A percentile compares a stretch with the other conserved stretches of the same genome.
Evolutionary conservation across 2,329 filamentous ascomycete species (phyloP).

Genomic region (Nemania sp.): DNA sequence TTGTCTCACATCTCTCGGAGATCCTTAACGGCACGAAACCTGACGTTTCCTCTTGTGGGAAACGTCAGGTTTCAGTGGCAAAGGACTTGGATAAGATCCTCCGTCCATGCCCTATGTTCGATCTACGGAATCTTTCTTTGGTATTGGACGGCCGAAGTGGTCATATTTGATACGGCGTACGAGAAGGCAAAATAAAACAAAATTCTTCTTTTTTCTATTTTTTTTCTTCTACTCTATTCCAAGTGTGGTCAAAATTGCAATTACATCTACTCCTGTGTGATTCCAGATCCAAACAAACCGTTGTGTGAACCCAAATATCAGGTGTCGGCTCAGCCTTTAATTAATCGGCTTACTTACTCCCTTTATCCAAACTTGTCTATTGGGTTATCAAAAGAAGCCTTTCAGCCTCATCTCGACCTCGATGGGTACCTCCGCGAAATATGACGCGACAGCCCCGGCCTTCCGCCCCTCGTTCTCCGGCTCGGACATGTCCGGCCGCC

Average conservation of each 20-base stretch:
- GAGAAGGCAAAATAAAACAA: neutral
- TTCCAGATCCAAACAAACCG: no score
- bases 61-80: neutral
- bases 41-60: neutral
- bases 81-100: neutral
- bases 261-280: neutral
- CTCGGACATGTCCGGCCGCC: constrained; percentile 1
- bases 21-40: neutral
- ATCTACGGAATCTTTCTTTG: neutral
- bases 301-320: neutral
- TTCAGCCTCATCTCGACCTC: constrained; percentile 29
- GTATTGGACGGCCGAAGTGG: neutral
- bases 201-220: neutral
- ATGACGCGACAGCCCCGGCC: constrained; percentile 21
- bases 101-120: neutral
- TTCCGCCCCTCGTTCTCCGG: constrained; percentile 25
- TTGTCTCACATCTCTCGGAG: neutral
- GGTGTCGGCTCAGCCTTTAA: no score
- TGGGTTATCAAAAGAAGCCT: constrained; percentile 29
- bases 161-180: neutral
- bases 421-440: constrained; percentile 22
- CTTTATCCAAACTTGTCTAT: neutral
- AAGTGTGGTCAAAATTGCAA: constrained; percentile 6
- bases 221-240: neutral
- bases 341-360: neutral